Base-by-base conservation (phyloP, 495 filamentous ascomycete genomes). In the Ramalina peruviana region DNA sequence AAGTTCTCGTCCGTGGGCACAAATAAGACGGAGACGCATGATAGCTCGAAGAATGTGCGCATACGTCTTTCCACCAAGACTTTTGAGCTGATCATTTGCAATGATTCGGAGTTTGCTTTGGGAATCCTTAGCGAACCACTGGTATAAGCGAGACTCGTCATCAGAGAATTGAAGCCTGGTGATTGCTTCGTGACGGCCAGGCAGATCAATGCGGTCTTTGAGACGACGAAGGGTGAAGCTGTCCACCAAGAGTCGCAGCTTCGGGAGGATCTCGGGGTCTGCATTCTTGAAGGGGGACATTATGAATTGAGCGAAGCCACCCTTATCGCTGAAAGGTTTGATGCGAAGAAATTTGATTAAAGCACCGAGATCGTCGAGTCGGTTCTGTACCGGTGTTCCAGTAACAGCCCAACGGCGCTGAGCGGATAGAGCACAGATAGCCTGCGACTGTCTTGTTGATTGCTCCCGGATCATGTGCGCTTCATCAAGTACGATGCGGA, bases 401-500 rank as follows among this genome's bases (percentile, higher is more conserved):
- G 92, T 97, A 9, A 98, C 88, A 1, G 92, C 89, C 92, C 92
- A 98, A 16, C 88, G 80, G 21, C 92, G 79, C 57, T 85, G 75
- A 5, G 87, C 84, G 45, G 82, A 73, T 11, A 98, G 70, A n/a
- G 78, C 72, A 55, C 87, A 84, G n/a, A 90, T 81, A 1, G 85
- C 82, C 60, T 87, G 84, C 11, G 86, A 89, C 46, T 87, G 82
- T 47, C 80, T 67, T 0, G 89, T 90, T 16, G 69, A 72, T 54
- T 86, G 83, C 57, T 93, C 86, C 10, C 92, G 81, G 55, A 98
- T 96, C 58, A 81, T 83, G 66, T 98, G 92, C 13, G 89, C 92
- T 65, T 98, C 92, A 58, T 98, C 92, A 23, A 98, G 75, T 0
- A 95, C 90, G 48, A 98, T 88, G 7, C 92, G 83, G 61, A 97